These are phyloP conservation scores for Botrytis fragariae DNA, from an alignment of 2,329 filamentous ascomycete genomes.

Conservation along the genomic window DNA sequence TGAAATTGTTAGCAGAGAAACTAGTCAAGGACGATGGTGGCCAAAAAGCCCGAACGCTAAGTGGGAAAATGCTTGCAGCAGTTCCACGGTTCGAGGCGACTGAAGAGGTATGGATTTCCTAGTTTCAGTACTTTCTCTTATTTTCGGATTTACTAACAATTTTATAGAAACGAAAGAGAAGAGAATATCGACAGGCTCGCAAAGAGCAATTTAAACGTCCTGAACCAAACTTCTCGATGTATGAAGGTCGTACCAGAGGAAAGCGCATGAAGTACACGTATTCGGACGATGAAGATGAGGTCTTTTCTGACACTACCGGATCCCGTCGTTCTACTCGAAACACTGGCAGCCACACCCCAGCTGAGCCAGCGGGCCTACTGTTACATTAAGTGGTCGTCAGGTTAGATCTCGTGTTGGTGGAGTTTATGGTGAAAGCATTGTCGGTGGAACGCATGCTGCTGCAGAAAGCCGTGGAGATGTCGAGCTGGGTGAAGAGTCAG, in stretches of 20 bases:
- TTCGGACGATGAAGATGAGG: slow-evolving; percentile 78
- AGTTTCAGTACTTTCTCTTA: background rate
- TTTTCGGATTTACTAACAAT: slow-evolving; percentile 24
- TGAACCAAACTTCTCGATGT: slow-evolving; percentile 86
- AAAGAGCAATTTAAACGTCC: slow-evolving; percentile 75
- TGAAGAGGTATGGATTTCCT: slow-evolving; percentile 65
- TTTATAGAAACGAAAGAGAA: slow-evolving; percentile 78
- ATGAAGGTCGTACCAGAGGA: slow-evolving; percentile 92
- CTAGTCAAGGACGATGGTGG: slow-evolving; percentile 74
- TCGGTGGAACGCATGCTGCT: slow-evolving; percentile 46
- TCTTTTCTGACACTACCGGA: slow-evolving; percentile 63
- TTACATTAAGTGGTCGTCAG: slow-evolving; percentile 85
- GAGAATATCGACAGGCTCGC: slow-evolving; percentile 83
- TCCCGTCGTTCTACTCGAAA: slow-evolving; percentile 70
- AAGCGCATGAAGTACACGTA: slow-evolving; percentile 97
- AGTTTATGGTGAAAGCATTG: slow-evolving; percentile 53
- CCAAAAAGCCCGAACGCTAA: slow-evolving; percentile 74
- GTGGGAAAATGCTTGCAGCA: slow-evolving; percentile 73
- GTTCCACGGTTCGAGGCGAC: slow-evolving; percentile 89
- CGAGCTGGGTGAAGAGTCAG: slow-evolving; percentile 47
- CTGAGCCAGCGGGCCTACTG: slow-evolving; percentile 62
- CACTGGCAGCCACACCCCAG: slow-evolving; percentile 69
- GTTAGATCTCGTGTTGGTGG: slow-evolving; percentile 62
- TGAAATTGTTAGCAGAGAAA: slow-evolving; percentile 71
- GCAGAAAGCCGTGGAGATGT: slow-evolving; percentile 38